Base-by-base conservation (phyloP, 345 rosid species). In the Erucastrum elatum region DNA sequence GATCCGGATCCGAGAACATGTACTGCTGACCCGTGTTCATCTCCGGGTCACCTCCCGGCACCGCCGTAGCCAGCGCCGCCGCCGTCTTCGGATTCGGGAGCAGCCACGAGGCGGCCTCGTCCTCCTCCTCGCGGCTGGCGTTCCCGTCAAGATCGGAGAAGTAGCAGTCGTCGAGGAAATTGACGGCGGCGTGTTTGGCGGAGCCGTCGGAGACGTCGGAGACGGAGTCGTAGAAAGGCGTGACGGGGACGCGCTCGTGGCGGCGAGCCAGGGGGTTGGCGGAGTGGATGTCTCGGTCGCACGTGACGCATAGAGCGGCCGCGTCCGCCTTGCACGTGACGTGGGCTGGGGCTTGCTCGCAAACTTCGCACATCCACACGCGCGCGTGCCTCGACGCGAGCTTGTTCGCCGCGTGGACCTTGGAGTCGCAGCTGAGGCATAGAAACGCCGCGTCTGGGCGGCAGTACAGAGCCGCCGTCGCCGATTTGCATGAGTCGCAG, bases 321-420 rank as follows among this genome's bases (percentile, higher is more conserved):
- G 99, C 98, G 73, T 95, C 99, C 0, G 98, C 99, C 81, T 90
- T 90, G 87, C 99, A 95, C 58, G 97, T 95, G 80, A 95, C 94
- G 77, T 91, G 87, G 1, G 99, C 98, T 0, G 99, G 99, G 0
- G 96, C 97, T 75, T 96, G 99, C 87, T 96, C 99, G 67, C 99
- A 96, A n/a, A 95, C 99, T 76, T 89, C 94, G 71, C 99, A 95
- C 8, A 95, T 63, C 87, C 89, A 86, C 12, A 93, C 98, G 15
- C 99, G 97, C 35, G 92, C 93, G 90, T 95, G 99, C 70, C 97
- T 89, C 3, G 98, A 90, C 11, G 97, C 97, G 8, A 96, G 90
- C 83, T 96, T 93, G 90, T 93, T 96, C 67, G 94, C 96, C 1
- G 97, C 90, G 79, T 96, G 99, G 72, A 96, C 66, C 64, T 88